These are phyloP conservation scores for Glycine soja DNA, from an alignment of 306 rosid genomes.

Conservation along the genomic window DNA sequence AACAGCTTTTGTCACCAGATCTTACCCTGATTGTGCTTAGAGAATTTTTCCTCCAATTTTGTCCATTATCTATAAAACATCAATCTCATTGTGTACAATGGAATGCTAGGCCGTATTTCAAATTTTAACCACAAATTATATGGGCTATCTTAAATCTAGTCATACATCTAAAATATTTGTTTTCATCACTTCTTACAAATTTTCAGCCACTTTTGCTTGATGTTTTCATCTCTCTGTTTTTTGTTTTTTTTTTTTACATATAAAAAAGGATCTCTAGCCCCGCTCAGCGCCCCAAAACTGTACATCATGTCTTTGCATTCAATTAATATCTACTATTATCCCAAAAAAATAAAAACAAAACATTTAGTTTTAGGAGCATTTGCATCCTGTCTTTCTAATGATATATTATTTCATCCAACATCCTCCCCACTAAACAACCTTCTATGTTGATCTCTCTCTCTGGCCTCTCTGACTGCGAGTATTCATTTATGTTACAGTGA, in stretches of 20 bases:
- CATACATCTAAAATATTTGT: neutral
- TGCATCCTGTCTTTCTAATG: neutral
- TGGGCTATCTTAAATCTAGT: neutral
- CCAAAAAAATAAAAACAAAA: neutral
- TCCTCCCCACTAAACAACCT: neutral
- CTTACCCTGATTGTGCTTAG: neutral
- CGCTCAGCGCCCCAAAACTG: neutral
- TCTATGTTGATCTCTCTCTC: neutral
- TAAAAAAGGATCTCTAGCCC: neutral
- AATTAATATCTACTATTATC: neutral
- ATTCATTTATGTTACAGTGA: neutral
- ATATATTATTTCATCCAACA: neutral
- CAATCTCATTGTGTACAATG: neutral
- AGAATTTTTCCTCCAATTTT: neutral
- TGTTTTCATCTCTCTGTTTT: neutral
- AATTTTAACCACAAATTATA: neutral
- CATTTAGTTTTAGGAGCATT: neutral
- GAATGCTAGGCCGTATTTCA: neutral
- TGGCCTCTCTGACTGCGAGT: neutral
- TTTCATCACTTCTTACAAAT: neutral
- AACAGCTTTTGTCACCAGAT: neutral
- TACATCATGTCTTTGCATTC: neutral
- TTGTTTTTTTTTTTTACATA: neutral
- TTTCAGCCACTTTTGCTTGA: neutral
- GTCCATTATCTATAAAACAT: neutral